Evolutionary conservation across 768 basidiomycete species (phyloP), one percentile per base, ranked within the genome.

Genomic region (Mycena filopes): DNA sequence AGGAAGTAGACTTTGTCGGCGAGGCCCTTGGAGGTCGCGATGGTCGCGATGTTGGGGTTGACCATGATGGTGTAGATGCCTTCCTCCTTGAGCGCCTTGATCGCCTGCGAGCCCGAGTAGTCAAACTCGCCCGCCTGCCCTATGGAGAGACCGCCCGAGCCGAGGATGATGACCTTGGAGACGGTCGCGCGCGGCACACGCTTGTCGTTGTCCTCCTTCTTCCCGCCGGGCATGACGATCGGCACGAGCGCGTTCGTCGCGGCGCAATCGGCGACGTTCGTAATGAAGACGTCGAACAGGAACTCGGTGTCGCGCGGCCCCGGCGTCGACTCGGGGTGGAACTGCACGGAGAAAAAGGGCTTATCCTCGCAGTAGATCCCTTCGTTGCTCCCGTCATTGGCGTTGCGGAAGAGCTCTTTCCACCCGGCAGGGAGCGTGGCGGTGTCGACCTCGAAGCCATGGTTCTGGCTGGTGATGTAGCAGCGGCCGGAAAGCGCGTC

Each of bases 1-100:
- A 99, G 86, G 87, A 99, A 99, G 83, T 99, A 99, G 51, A 99
- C 97, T 79, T 99, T 99, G 84, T 99, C 98, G 25, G 98, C 98
- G 54, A 99, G 88, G 66, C 98, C 96, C 72, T 96, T 96, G 50
- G 95, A 96, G 1, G 96, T 98, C 47, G 96, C 96, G 71, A 98
- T 99, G 41, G 98, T 99, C 23, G 98, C 98, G 71, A 99, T 99
- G 80, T 99, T 99, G 28, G 98, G 97, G 79, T 99, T 99, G 72
- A 99, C 88, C 77, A 99, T 89, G 78, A 99, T 95, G 63, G 98
- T 99, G 80, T 98, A 99, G 74, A 99, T 99, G 36, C 98, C 98
- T 76, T 99, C 98, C 76, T 95, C 95, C 81, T 99, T 99, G 70
- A 99, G 86, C 12, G 98, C 98, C 80, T 99, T 99, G 86, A 99